A percentile compares a stretch with the other conserved stretches of the same genome.
phyloP scores from a whole-genome alignment of 352 stramenopile species.

The Pythium scleroteichum region DNA sequence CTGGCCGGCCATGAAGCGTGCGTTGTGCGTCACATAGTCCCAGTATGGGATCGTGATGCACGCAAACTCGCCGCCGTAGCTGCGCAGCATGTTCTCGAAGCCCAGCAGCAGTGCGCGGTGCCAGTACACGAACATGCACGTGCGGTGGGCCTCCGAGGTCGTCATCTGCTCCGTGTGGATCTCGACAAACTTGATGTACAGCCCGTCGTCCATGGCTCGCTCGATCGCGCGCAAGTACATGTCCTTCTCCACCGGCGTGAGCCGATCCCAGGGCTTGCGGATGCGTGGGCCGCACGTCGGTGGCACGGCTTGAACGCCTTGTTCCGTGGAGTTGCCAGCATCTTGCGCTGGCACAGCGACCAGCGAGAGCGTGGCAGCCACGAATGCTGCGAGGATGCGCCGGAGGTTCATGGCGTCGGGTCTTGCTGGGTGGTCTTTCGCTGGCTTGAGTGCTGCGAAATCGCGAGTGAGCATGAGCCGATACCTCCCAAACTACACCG shows the following conservation, averaged over 20 bases:
- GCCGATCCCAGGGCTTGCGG: conserved; percentile 72
- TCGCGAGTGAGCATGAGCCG: conserved; percentile 19
- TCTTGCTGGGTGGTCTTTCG: background rate
- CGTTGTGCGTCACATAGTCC: conserved; percentile 87
- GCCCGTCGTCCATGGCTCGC: conserved; percentile 74
- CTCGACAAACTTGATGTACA: conserved; percentile 88
- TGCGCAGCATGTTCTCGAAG: conserved; percentile 87
- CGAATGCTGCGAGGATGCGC: background rate
- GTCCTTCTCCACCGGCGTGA: conserved; percentile 62
- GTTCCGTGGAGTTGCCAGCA: background rate
- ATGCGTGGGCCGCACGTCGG: conserved; percentile 64
- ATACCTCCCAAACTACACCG: background rate
- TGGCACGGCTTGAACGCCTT: background rate
- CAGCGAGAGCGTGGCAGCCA: background rate
- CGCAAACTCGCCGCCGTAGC: conserved; percentile 75
- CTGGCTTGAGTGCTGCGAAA: background rate
- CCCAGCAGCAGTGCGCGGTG: conserved; percentile 76
- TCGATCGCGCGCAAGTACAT: conserved; percentile 77
- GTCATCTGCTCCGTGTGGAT: conserved; percentile 88
- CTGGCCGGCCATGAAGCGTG: conserved; percentile 54
- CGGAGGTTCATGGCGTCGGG: conserved; percentile 16
- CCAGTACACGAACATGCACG: conserved; percentile 90
- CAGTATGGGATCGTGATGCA: conserved; percentile 88
- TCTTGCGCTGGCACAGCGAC: conserved; percentile 1
- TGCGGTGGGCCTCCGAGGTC: conserved; percentile 75